These are phyloP conservation scores for Aspergillus tamarii DNA, from an alignment of 2,329 filamentous ascomycete species.

Conservation along the genomic window DNA sequence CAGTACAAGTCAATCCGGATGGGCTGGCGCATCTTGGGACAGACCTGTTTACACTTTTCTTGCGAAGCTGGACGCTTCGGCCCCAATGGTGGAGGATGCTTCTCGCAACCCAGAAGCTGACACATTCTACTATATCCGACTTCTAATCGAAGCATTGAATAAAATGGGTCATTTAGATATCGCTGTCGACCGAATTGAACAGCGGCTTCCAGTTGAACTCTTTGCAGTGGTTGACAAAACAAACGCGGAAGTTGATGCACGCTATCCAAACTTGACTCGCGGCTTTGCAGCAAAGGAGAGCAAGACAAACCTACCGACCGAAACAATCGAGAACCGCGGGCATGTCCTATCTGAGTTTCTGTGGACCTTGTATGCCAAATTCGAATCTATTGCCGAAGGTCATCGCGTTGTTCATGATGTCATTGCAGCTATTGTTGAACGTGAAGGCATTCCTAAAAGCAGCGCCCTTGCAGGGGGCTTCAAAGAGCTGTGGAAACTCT, in stretches of 20 bases:
- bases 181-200: constrained; percentile 87
- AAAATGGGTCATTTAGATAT: constrained; percentile 84
- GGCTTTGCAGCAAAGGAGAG: constrained; percentile 50
- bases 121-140: constrained; percentile 88
- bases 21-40: constrained; percentile 49
- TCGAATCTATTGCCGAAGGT: constrained; percentile 94
- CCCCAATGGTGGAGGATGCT: constrained; percentile 76
- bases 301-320: constrained; percentile 62
- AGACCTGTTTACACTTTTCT: constrained; percentile 61
- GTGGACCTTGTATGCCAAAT: constrained; percentile 92
- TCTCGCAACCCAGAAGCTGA: constrained; percentile 93
- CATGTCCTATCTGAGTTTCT: constrained; percentile 89
- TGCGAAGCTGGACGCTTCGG: constrained; percentile 58
- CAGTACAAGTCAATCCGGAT: constrained; percentile 26
- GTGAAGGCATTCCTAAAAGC: constrained; percentile 69
- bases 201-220: constrained; percentile 88
- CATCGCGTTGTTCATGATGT: constrained; percentile 94
- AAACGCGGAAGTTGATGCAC: constrained; percentile 88
- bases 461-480: constrained; percentile 81
- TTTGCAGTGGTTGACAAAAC: constrained; percentile 94
- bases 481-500: constrained; percentile 95
- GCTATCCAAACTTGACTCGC: constrained; percentile 80
- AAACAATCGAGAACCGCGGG: constrained; percentile 75
- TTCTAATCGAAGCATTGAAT: constrained; percentile 87
- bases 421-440: constrained; percentile 79